Evolutionary conservation across 805 yeast genomes (phyloP).

Genomic region (Candida boidinii): DNA sequence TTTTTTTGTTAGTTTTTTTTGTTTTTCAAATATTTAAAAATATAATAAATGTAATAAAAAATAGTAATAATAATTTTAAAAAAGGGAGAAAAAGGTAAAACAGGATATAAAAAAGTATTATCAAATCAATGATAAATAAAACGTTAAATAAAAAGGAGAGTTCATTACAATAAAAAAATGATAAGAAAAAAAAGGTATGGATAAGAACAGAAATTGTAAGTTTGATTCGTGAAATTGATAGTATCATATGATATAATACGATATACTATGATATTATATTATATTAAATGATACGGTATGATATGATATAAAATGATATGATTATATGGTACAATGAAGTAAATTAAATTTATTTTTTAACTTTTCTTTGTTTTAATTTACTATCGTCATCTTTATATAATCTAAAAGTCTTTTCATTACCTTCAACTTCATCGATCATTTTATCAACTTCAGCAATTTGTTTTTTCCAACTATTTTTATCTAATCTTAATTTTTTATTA

Average conservation of each 20-base stretch:
- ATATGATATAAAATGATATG: too few species aligned
- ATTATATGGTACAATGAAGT: too few species aligned
- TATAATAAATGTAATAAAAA: not conserved
- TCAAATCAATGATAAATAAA: too few species aligned
- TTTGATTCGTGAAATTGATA: too few species aligned
- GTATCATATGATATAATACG: too few species aligned
- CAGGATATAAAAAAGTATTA: too few species aligned
- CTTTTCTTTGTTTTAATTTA: slow-evolving; percentile 16
- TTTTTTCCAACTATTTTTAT: slow-evolving; percentile 53
- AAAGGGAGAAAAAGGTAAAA: not conserved
- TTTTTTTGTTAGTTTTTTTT: not conserved
- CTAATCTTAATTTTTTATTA: slow-evolving; percentile 50
- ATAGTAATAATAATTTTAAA: not conserved
- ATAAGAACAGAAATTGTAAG: too few species aligned
- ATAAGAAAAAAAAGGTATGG: too few species aligned
- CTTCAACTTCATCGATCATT: slow-evolving; percentile 76
- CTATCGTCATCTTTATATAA: slow-evolving; percentile 52
- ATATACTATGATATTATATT: too few species aligned
- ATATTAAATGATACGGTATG: too few species aligned
- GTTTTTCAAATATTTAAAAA: not conserved
- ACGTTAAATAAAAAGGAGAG: too few species aligned
- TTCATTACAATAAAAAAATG: too few species aligned
- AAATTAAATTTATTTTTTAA: not conserved
- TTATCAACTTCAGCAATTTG: slow-evolving; percentile 71
- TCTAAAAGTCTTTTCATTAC: slow-evolving; percentile 66